A percentile compares a stretch with the other conserved stretches of the same genome.
Evolutionary conservation across 352 stramenopile genomes (phyloP).

Genomic region (Globisporangium acanthophoron): DNA sequence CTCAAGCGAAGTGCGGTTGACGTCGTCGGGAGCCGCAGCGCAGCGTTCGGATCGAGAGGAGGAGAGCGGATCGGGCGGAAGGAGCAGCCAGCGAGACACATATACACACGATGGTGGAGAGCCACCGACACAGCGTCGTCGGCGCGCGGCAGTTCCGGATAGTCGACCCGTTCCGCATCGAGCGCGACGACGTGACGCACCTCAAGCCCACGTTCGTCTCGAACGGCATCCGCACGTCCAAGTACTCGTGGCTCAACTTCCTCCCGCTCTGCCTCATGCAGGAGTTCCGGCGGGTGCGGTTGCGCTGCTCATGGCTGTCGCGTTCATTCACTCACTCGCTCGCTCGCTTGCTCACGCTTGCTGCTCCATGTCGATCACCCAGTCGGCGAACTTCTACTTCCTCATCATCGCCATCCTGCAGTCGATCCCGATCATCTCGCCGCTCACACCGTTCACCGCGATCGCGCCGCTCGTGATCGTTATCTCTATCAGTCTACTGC

Average conservation of each 20-base stretch:
- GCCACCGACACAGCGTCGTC: conserved; percentile 15
- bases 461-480: conserved; percentile 82
- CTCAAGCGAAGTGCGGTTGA: too few relatives aligned
- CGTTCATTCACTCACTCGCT: conserved; percentile 17
- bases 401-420: conserved; percentile 60
- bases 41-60: too few relatives aligned
- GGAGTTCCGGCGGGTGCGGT: conserved; percentile 77
- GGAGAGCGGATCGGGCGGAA: too few relatives aligned
- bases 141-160: conserved; percentile 37
- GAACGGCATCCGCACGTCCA: conserved; percentile 87
- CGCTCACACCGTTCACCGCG: conserved; percentile 51
- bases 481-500: conserved; percentile 66
- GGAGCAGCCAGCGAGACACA: background rate
- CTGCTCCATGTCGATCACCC: too few relatives aligned
- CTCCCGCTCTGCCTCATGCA: conserved; percentile 61
- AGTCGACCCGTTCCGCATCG: conserved; percentile 58
- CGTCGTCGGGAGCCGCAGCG: too few relatives aligned
- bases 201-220: conserved; percentile 47
- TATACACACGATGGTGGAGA: background rate
- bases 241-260: conserved; percentile 87
- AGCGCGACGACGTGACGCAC: conserved; percentile 46
- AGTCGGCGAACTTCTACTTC: conserved; percentile 86
- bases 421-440: conserved; percentile 65
- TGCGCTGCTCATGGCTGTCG: background rate
- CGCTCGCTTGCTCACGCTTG: background rate